phyloP scores from a whole-genome alignment of 202 grass and related monocot genomes.

The Dendrocalamus latiflorus region DNA sequence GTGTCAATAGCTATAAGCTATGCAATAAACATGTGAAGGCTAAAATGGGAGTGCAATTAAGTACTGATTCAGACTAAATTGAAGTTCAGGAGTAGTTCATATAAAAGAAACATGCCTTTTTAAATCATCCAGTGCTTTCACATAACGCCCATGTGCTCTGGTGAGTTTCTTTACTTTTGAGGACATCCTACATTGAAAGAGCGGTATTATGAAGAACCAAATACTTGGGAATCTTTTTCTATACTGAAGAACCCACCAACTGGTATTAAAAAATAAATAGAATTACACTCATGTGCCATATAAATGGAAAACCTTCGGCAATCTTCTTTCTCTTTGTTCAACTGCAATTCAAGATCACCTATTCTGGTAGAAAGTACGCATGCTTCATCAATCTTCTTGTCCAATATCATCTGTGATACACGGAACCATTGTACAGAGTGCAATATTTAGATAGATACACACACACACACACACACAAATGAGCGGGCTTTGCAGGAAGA shows the following conservation, averaged over 20 bases:
- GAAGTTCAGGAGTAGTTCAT: not conserved
- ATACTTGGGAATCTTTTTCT: no score
- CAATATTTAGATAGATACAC: not conserved
- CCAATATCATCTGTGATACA: constrained; percentile 45
- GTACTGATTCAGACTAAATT: constrained; percentile 1
- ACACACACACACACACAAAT: constrained; percentile 3
- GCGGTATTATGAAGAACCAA: no score
- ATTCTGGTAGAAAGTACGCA: constrained; percentile 50
- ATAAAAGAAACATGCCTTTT: constrained; percentile 55
- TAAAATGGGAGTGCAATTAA: no score
- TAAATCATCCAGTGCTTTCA: constrained; percentile 66
- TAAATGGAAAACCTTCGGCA: constrained; percentile 52
- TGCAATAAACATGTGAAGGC: no score
- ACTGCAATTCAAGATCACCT: constrained; percentile 56
- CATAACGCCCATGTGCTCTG: constrained; percentile 63
- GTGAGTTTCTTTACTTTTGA: constrained; percentile 71
- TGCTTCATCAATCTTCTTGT: constrained; percentile 56
- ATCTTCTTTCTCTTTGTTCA: constrained; percentile 57
- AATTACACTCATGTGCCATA: not conserved
- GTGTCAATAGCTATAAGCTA: no score
- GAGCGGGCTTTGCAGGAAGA: not conserved
- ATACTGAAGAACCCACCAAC: no score
- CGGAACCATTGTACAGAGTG: constrained; percentile 6
- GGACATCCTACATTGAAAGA: constrained; percentile 53
- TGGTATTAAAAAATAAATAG: not conserved